Base-by-base conservation (phyloP, 129 eudicot genomes). In the Flaveria linearis region DNA sequence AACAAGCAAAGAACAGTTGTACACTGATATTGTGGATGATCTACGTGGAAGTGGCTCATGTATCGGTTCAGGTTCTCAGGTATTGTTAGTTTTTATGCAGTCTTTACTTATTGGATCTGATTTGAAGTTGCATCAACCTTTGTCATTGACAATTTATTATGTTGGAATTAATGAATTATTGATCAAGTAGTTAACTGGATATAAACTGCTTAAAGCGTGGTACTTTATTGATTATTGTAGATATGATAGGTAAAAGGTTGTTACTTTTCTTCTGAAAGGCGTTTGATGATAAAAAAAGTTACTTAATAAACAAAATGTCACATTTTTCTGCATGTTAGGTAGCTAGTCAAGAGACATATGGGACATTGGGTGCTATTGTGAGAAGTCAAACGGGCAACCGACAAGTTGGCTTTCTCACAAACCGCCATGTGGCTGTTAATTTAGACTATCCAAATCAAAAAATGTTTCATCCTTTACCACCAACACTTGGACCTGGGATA, bases 31-130 rank as follows among this genome's bases (percentile, higher is more conserved):
- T 77, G 96, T 93, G 70, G 98, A 93, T 85, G 98, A 88, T 73
- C 90, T 90, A n/a, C 94, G 96, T 79, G 96, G 98, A 50, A 92
- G 91, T 84, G 98, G 89, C 51, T 88, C 91, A 45, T 86, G 86
- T 68, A 92, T 92, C 13, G 98, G 98, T 86, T 92, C 98, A 17
- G 98, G 96, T 69, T 92, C 98, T 69, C 98, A 92, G 98, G 98
- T 93, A 86, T 45, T 16, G 50, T 50, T 30, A 60, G 39, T 50
- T 49, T 3, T 15, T 76, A 41, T 42, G 14, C 62, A 49, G 39
- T 49, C 23, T 43, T 72, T 26, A 75, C 15, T 28, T 26, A 5
- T 50, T 67, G 71, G 56, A 49, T 49, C 55, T 20, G 71, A 71
- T 70, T 77, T 30, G 30, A 78, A 28, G 69, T 3, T 2, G 13